Base-by-base conservation (phyloP, 805 yeast genomes). In the Pichia nakasei region DNA sequence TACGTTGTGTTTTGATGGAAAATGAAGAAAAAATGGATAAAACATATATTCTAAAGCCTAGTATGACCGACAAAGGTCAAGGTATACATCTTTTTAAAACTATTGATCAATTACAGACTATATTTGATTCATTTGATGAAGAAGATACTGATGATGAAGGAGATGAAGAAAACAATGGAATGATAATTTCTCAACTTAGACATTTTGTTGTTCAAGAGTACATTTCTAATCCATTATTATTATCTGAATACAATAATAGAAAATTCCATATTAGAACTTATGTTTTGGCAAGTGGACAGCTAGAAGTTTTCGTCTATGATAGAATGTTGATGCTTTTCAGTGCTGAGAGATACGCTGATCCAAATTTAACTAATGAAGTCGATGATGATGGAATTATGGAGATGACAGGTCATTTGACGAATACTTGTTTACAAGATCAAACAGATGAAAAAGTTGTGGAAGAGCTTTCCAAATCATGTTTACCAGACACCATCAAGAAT, bases 51-150 rank as follows among this genome's bases (percentile, higher is more conserved):
- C 70, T 93, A 59, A 93, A 93, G 59, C 98, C 98, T 15, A 80
- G 95, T 50, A 88, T 93, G 96, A 84, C 95, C 56, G 98, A 93
- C 58, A 82, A 91, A 58, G 98, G 96, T 11, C 96, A 93, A 59
- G 98, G 98, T 0, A 91, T 93, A 40, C 67, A 96, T 34, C 63
- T 93, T 0, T 93, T 93, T 66, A 72, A 71, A 43, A 80, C 88
- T 0, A 69, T 86, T 31, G 85, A 80, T 9, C 93, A 88, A 54
- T 67, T 93, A 40, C 96, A 89, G 60, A 72, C 63, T 4, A 80
- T 91, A 4, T 91, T 93, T 60, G 85, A 93, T 54, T 78, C 82
- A 3, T 88, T 87, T 60, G 96, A 89, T 53, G 91, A 80, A 50
- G 82, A 70, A n/a, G 75, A 66, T 3, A 75, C 73, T 1, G 79